Conservation (phyloP, 2,329 filamentous ascomycete species). For the Diplocarpon rosae region DNA sequence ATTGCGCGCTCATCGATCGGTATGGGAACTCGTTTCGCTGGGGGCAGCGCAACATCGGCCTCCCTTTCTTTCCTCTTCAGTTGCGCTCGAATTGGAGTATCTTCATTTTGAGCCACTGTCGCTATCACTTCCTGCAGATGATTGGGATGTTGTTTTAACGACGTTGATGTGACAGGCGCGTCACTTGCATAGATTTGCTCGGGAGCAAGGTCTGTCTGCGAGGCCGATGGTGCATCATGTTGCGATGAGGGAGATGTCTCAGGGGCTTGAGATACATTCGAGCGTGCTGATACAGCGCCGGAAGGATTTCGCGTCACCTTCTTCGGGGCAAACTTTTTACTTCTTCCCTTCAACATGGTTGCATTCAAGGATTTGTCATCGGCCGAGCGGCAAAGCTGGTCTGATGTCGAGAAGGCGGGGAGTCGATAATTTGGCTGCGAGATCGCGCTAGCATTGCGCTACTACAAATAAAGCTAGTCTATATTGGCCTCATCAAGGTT, state of each 20-base stretch:
- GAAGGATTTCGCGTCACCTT: conserved; percentile 45
- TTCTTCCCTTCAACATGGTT: conserved; percentile 43
- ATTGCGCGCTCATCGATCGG: not conserved
- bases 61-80: conserved; percentile 15
- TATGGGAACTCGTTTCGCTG: conserved; percentile 11
- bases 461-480: no score
- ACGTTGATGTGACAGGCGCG: not conserved
- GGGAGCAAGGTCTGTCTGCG: not conserved
- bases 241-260: conserved; percentile 17
- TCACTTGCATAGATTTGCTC: not conserved
- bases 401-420: not conserved
- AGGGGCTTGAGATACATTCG: conserved; percentile 28
- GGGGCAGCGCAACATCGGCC: conserved; percentile 3
- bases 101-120: conserved; percentile 1
- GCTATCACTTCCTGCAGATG: not conserved
- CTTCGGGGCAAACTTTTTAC: conserved; percentile 41
- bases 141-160: conserved; percentile 25
- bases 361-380: conserved; percentile 2
- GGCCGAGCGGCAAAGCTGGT: not conserved
- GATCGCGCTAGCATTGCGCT: no score
- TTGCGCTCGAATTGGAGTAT: not conserved
- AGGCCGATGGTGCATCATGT: not conserved
- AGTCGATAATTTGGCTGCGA: no score
- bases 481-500: no score
- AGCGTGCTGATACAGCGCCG: conserved; percentile 29